Base-by-base conservation (phyloP, 306 rosid species). In the Betula pendula region DNA sequence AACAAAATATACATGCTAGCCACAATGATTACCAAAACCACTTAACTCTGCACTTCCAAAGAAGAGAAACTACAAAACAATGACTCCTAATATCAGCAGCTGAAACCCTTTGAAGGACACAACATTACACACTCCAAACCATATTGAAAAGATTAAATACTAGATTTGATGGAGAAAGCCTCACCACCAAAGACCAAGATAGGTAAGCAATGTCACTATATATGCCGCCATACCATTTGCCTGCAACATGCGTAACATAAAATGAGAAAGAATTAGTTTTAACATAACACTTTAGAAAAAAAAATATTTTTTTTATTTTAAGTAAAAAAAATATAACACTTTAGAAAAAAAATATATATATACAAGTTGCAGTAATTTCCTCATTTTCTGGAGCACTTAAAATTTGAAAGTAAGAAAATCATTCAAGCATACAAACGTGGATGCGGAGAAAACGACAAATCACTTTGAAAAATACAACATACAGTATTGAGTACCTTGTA, bases 151-250 rank as follows among this genome's bases (percentile, higher is more conserved):
- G 27, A 56, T 68, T 48, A 75, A 67, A 63, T 44, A 72, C 27
- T 44, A 52, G 68, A 40, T 33, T 47, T n/a, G 9, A 52, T 19
- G 5, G 66, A 70, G 69, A 75, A 68, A 66, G 59, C 59, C 85
- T 82, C 71, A 92, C 93, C 97, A 84, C 99, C 99, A 95, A 78
- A 95, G 93, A 60, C 85, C 90, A 78, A 87, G 31, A 66, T 95
- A 90, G 38, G 97, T 88, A 70, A 81, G 40, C 81, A 95, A 70
- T 2, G 98, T 95, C 81, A 92, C 87, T 31, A 82, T 29, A 79
- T 95, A 95, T 6, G 99, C 96, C 0, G 84, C 84, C 71, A 92
- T 66, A 35, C 99, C 99, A 75, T 95, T 95, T 9, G 93, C 99
- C 98, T 94, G 85, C 53, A 78, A 42, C 81, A 81, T 4, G 62